Evolutionary conservation across 768 basidiomycete species (phyloP).

Genomic region (Lentinula sp.): DNA sequence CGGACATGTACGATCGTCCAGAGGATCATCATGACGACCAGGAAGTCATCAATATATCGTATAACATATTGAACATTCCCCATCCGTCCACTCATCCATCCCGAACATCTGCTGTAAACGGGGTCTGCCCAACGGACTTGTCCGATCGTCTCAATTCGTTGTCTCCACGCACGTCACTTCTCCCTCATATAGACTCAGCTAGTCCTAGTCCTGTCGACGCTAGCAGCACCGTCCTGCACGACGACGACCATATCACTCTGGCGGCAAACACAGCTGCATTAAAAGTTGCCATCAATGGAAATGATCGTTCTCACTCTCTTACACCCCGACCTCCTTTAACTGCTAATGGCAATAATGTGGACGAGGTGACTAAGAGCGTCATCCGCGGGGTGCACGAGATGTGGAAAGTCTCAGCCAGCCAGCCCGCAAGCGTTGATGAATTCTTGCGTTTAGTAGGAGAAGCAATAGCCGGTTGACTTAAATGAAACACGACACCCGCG

Average conservation of each 20-base stretch:
- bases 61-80: conserved; percentile 29
- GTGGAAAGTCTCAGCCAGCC: conserved; percentile 28
- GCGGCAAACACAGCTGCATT: background rate
- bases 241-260: conserved; percentile 7
- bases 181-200: background rate
- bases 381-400: conserved; percentile 53
- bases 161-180: conserved; percentile 10
- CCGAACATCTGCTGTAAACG: conserved; percentile 24
- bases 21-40: conserved; percentile 16
- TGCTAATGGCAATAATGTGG: conserved; percentile 13
- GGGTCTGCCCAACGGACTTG: conserved; percentile 24
- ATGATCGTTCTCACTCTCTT: conserved; percentile 12
- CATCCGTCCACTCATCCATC: conserved; percentile 16
- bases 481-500: background rate
- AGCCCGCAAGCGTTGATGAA: background rate
- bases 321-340: background rate
- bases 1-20: background rate
- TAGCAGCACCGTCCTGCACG: conserved; percentile 13
- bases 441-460: background rate
- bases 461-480: background rate
- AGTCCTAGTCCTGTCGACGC: background rate
- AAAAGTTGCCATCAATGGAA: conserved; percentile 1
- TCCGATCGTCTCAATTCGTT: conserved; percentile 34
- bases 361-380: conserved; percentile 42
- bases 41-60: conserved; percentile 18